Percentiles rank a stretch among this genome's conserved stretches.
Conservation (phyloP, 371 early-diverging fungal genomes). For the Actinomucor elegans region DNA sequence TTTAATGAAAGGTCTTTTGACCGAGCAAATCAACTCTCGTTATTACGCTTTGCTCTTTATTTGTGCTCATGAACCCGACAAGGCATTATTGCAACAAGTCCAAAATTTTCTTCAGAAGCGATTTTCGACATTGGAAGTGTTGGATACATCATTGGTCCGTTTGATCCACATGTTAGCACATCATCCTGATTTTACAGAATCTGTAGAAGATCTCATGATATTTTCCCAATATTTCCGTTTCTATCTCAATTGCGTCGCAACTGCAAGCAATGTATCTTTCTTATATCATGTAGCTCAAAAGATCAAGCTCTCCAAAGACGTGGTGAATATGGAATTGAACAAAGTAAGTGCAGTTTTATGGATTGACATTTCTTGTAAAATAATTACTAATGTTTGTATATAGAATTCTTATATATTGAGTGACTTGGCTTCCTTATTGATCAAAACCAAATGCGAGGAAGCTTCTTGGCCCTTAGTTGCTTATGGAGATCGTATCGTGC, state of each 20-base stretch:
- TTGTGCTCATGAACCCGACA: slow-evolving; percentile 88
- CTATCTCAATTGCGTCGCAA: slow-evolving; percentile 76
- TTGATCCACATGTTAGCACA: slow-evolving; percentile 83
- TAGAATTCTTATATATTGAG: slow-evolving; percentile 80
- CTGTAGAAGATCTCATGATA: slow-evolving; percentile 54
- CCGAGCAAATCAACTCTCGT: slow-evolving; percentile 61
- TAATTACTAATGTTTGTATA: background rate
- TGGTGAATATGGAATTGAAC: slow-evolving; percentile 39
- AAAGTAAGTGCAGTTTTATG: no score
- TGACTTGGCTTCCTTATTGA: slow-evolving; percentile 78
- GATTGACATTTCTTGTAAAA: no score
- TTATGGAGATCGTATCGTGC: slow-evolving; percentile 60
- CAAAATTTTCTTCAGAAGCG: slow-evolving; percentile 38
- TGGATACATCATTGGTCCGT: slow-evolving; percentile 70
- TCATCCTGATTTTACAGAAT: slow-evolving; percentile 84
- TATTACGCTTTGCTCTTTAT: slow-evolving; percentile 74
- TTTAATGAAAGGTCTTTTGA: slow-evolving; percentile 69
- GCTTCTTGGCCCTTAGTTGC: slow-evolving; percentile 73
- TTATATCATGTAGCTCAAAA: slow-evolving; percentile 75
- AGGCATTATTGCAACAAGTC: slow-evolving; percentile 49
- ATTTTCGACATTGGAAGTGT: slow-evolving; percentile 11
- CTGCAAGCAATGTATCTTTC: slow-evolving; percentile 80
- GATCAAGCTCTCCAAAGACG: slow-evolving; percentile 78
- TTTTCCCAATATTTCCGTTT: slow-evolving; percentile 76
- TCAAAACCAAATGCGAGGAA: slow-evolving; percentile 69